Evolutionary conservation across 192 early-diverging fungal genomes (phyloP).

Genomic region (Oehlia diaphana): DNA sequence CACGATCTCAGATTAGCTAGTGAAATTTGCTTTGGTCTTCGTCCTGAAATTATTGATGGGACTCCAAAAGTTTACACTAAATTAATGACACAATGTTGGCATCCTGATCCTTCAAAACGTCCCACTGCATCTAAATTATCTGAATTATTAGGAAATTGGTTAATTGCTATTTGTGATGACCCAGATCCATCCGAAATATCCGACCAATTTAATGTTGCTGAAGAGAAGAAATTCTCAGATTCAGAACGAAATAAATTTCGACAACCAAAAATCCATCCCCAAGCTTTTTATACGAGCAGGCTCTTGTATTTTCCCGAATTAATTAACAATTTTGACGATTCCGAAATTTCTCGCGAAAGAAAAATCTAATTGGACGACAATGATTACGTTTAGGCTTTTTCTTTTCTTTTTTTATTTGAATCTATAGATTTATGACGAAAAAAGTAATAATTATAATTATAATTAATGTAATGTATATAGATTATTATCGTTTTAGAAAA

Average conservation of each 20-base stretch:
- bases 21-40: conserved; percentile 34
- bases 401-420: no score
- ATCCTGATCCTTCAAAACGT: conserved; percentile 31
- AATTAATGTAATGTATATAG: no score
- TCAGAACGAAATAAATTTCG: neutral
- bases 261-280: neutral
- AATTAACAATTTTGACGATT: no score
- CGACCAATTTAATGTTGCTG: neutral
- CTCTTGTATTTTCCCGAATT: no score
- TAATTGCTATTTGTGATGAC: neutral
- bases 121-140: neutral
- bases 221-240: neutral
- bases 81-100: conserved; percentile 43
- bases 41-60: conserved; percentile 37
- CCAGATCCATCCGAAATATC: neutral
- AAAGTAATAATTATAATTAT: no score
- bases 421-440: no score
- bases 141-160: neutral
- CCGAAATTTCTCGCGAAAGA: no score
- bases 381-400: no score
- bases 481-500: no score
- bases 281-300: neutral
- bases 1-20: conserved; percentile 30
- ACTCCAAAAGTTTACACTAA: conserved; percentile 34
- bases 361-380: no score